Percentiles rank a stretch among this genome's conserved stretches.
phyloP scores from a whole-genome alignment of 202 grass and related monocot genomes.

The Thinopyrum obtusiflorum region DNA sequence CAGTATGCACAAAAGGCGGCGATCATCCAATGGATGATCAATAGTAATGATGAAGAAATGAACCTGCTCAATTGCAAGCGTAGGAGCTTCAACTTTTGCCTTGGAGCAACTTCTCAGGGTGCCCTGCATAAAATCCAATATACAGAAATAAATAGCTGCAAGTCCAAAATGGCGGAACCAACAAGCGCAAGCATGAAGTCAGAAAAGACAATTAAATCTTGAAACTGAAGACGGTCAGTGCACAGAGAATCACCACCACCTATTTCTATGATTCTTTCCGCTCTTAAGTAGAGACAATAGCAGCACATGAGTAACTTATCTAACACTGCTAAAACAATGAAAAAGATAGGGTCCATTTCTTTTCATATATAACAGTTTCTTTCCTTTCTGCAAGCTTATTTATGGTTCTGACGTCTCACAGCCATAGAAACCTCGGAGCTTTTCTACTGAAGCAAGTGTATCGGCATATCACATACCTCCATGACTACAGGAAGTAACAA shows the following conservation, averaged over 20 bases:
- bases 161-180: background rate
- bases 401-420: background rate
- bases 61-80: constrained; percentile 58
- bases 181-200: background rate
- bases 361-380: constrained; percentile 1
- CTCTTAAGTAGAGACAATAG: constrained; percentile 16
- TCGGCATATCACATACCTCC: background rate
- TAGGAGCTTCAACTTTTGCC: constrained; percentile 54
- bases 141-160: background rate
- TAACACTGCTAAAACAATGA: background rate
- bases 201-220: constrained; percentile 8
- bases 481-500: background rate
- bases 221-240: constrained; percentile 20
- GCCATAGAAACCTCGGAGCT: background rate
- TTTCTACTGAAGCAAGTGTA: background rate
- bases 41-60: background rate
- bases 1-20: background rate
- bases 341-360: constrained; percentile 13
- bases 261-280: background rate
- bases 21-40: background rate
- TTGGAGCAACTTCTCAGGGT: constrained; percentile 72
- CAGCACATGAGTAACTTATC: constrained; percentile 1
- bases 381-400: background rate
- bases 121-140: constrained; percentile 50
- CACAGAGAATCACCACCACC: background rate